Percentiles rank a stretch among this genome's conserved stretches.
phyloP scores from a whole-genome alignment of 2,329 filamentous ascomycete genomes.

The Canariomyces notabilis region DNA sequence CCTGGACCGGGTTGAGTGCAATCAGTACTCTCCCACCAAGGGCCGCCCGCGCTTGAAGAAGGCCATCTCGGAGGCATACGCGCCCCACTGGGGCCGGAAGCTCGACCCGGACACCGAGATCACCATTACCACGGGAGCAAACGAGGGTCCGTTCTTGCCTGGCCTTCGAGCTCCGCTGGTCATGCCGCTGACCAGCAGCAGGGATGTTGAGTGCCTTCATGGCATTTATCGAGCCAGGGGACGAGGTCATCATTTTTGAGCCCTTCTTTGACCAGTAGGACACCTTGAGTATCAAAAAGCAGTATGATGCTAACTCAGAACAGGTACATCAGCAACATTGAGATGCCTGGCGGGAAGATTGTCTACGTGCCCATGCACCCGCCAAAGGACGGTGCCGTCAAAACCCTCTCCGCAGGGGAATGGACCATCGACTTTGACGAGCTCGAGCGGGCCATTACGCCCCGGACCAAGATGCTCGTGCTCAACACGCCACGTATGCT shows the following conservation, averaged over 20 bases:
- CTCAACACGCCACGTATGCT: slow-evolving; percentile 63
- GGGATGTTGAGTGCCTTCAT: slow-evolving; percentile 96
- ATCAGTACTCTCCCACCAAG: slow-evolving; percentile 96
- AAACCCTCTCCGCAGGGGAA: slow-evolving; percentile 78
- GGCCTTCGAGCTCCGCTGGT: no score
- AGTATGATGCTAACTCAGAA: not conserved
- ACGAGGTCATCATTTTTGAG: slow-evolving; percentile 97
- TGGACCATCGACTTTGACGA: slow-evolving; percentile 85
- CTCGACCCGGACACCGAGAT: slow-evolving; percentile 89
- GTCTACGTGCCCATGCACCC: slow-evolving; percentile 94
- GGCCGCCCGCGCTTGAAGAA: slow-evolving; percentile 87
- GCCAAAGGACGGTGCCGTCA: slow-evolving; percentile 69
- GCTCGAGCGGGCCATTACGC: slow-evolving; percentile 67
- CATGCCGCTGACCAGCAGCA: slow-evolving; percentile 3
- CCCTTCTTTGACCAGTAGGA: slow-evolving; percentile 94
- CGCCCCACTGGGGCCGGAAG: slow-evolving; percentile 70
- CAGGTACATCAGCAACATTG: slow-evolving; percentile 78
- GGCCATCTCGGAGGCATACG: slow-evolving; percentile 88
- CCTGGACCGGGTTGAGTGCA: slow-evolving; percentile 88
- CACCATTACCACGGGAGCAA: slow-evolving; percentile 87
- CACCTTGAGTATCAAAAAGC: no score
- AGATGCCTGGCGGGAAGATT: slow-evolving; percentile 94
- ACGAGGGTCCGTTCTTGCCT: slow-evolving; percentile 48
- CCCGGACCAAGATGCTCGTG: slow-evolving; percentile 94
- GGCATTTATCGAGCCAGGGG: slow-evolving; percentile 89